Conservation (phyloP, 768 basidiomycete genomes). For the Russula dissimulans region DNA sequence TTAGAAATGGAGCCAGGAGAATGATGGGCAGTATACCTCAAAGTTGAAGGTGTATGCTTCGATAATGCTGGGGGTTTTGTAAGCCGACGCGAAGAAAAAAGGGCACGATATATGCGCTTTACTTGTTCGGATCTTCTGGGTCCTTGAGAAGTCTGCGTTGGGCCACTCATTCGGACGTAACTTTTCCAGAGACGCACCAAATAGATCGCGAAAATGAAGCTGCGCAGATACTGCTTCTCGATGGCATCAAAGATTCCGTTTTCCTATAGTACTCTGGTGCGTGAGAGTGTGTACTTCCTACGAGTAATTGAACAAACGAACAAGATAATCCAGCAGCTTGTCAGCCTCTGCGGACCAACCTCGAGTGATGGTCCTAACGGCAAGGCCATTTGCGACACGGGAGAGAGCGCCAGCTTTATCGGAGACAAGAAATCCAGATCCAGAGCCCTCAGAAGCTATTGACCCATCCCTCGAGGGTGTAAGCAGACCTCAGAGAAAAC, state of each 20-base stretch:
- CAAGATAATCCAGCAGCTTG: constrained; percentile 72
- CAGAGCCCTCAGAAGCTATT: constrained; percentile 26
- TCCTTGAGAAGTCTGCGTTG: constrained; percentile 42
- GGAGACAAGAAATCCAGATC: constrained; percentile 33
- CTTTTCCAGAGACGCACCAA: constrained; percentile 40
- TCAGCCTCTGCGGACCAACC: constrained; percentile 81
- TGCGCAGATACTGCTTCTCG: constrained; percentile 73
- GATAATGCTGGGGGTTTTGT: constrained; percentile 46
- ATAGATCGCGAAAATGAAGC: constrained; percentile 81
- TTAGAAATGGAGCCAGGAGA: not conserved
- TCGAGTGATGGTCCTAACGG: constrained; percentile 63
- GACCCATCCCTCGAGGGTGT: constrained; percentile 33
- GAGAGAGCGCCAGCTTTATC: constrained; percentile 21
- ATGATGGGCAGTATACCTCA: constrained; percentile 26
- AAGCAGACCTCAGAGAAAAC: constrained; percentile 38
- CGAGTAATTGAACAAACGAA: constrained; percentile 28
- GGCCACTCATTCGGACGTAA: not conserved
- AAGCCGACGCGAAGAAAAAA: constrained; percentile 1
- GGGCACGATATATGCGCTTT: constrained; percentile 27
- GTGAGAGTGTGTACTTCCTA: constrained; percentile 1
- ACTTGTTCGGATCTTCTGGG: constrained; percentile 79
- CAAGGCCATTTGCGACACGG: constrained; percentile 51
- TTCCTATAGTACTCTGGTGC: constrained; percentile 41
- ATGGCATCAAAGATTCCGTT: constrained; percentile 81
- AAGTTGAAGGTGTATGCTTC: constrained; percentile 89